Base-by-base conservation (phyloP, 2,329 filamentous ascomycete genomes). In the Penicillium sp. region DNA sequence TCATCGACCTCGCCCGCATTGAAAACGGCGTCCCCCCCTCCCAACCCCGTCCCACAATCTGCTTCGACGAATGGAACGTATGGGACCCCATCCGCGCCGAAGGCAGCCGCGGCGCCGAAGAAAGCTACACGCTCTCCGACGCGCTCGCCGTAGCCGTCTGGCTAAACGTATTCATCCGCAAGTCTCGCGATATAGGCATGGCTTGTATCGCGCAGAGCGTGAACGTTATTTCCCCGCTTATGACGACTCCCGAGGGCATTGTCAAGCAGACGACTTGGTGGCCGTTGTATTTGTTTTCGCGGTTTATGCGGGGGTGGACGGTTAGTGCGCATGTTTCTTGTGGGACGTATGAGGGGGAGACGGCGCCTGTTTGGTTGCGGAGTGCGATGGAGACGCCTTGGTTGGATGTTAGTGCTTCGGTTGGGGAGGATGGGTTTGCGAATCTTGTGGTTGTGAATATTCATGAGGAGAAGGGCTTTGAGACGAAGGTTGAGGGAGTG, bases 41-140 rank as follows among this genome's bases (percentile, higher is more conserved):
- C 0, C 85, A 88, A n/a, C 84, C 85, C 4, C 80, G 84, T 3
- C 89, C 87, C 51, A 89, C 84, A 56, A 91, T 93, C 73, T 93
- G 90, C 81, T 93, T 93, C 73, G 91, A 93, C 73, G 90, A 93
- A 76, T 93, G 91, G 91, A 93, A 93, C 74, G 90, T 93, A 9
- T 93, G 90, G 90, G 89, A 92, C 69, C 89, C 89, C 0, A 81
- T 83, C 57, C 85, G 90, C 9, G 90, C 90, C 0, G 89, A 89
- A 0, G 91, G 91, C 17, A 87, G 90, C 69, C 75, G 85, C 63
- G 91, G 91, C 17, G 91, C 88, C 6, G 90, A 93, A 76, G 90
- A 93, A 73, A 80, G 77, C 69, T 91, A 93, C 79, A 92, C 88
- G 0, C 83, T 93, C 8, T 91, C 88, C 0, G 90, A 93, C 67